Base-by-base conservation (phyloP, 1,139 yeast species). In the Protomyces macrosporus region DNA sequence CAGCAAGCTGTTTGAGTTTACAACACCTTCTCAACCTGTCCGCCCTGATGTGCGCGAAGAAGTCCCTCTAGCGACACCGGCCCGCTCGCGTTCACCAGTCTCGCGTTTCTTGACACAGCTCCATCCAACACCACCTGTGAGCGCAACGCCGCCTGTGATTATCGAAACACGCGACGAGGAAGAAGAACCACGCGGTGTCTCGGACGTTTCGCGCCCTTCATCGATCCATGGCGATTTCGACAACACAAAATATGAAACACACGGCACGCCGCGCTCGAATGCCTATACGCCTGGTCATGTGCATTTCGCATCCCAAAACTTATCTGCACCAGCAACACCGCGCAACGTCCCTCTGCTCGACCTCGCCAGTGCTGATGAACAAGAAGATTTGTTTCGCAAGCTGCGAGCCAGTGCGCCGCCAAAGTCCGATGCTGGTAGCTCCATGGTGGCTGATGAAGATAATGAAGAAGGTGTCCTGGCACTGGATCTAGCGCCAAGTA, bases 391-490 rank as follows among this genome's bases (percentile, higher is more conserved):
- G 42, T 58, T 51, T 35, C 54, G 62, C 35, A 58, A 58, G 37
- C 45, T 58, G n/a, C 33, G 62, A 34, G 62, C 62, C 12, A 51
- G 56, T 32, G 62, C 62, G 9, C 62, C 62, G 5, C 62, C 56
- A 3, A 58, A 58, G 50, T 51, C 56, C 6, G 62, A 58, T 42
- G 62, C 62, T 14, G 62, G 62, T 1, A 58, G 62, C 34, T 58
- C 62, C 2, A 58, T 58, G 62, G 62, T 58, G 0, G 62, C 55
- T 1, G 62, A 50, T n/a, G 62, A 58, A 30, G 62, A 58, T 10
- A 55, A 58, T 40, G 62, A 52, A 10, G 36, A 55, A 12, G 62
- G 62, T 34, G 45, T 51, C 42, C 35, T 58, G 30, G 62, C 62
- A 5, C 39, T 40, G 35, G 62, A 58, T 16, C 54, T 56, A 3